Base-by-base conservation (phyloP, 495 filamentous ascomycete species). In the Chlorociboria aeruginascens region DNA sequence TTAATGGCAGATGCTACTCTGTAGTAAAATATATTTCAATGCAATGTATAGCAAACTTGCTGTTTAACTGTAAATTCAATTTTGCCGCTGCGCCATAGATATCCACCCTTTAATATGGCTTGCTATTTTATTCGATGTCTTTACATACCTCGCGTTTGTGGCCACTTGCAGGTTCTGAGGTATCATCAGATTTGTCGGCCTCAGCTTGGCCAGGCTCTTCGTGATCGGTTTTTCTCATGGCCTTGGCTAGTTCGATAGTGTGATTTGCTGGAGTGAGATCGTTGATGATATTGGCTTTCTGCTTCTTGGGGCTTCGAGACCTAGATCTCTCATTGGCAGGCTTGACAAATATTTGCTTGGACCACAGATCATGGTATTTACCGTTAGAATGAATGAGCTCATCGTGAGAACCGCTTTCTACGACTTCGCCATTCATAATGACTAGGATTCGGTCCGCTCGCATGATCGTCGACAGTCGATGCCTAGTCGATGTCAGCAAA, bases 401-500 rank as follows among this genome's bases (percentile, higher is more conserved):
- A 12, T 79, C 67, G 58, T 86, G 79, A 42, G 66, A 76, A 8
- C 83, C 81, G 39, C 76, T 66, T 62, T 87, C 79, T 3, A 77
- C 66, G 50, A 84, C 74, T 48, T 74, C 65, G 10, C 82, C 83
- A 32, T 81, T 71, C 44, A 74, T 69, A 43, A 85, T 67, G 16
- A 85, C 81, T 43, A 83, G 65, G 49, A 85, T 84, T 40, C 68
- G 67, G 47, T 85, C 78, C 12, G 79, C 81, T 53, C 78, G 77
- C 77, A 82, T 77, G 44, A 82, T 79, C 7, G 78, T 87, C 8
- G 79, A 85, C 42, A 83, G 67, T 16, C 78, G 79, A 63, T 83
- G 82, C 0, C 71, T 74, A 52, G 1, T 2, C 35, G 48, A 28
- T 48, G 45, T 57, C 43, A 51, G 57, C 4, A 51, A 45, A 36